Evolutionary conservation across 2,329 filamentous ascomycete genomes (phyloP).

Genomic region (Alternaria consortialis): DNA sequence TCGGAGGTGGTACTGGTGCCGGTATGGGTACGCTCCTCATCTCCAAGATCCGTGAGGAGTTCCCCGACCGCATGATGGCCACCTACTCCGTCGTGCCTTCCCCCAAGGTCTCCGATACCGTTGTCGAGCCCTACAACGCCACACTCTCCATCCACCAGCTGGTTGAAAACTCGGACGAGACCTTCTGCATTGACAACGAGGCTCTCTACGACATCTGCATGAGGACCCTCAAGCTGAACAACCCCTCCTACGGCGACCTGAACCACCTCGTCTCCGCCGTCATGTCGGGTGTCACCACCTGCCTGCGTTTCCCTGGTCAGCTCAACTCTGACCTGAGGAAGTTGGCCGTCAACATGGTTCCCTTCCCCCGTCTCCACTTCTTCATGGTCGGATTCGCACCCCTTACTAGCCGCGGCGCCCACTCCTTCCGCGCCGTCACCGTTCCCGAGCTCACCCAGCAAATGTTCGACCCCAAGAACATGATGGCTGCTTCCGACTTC

Average conservation of each 20-base stretch:
- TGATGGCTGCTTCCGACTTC: constrained; percentile 99
- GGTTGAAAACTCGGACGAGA: constrained; percentile 99
- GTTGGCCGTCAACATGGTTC: constrained; percentile 99
- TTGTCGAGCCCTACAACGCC: constrained; percentile 99
- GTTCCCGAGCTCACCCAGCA: constrained; percentile 99
- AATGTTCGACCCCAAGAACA: constrained; percentile 99
- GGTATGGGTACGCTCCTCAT: constrained; percentile 99
- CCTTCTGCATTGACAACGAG: constrained; percentile 99
- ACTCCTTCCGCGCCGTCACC: constrained; percentile 97
- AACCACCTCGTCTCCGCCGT: constrained; percentile 99
- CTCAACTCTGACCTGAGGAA: constrained; percentile 99
- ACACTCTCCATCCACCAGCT: constrained; percentile 99
- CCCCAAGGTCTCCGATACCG: constrained; percentile 99
- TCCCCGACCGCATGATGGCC: constrained; percentile 99
- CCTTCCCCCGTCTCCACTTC: constrained; percentile 99
- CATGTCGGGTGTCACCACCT: constrained; percentile 99
- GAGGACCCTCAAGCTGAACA: constrained; percentile 97
- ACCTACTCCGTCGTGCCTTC: constrained; percentile 99
- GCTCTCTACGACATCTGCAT: constrained; percentile 99
- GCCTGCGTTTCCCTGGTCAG: constrained; percentile 98
- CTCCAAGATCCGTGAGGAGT: constrained; percentile 99
- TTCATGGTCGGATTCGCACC: constrained; percentile 99
- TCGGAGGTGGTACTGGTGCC: constrained; percentile 99
- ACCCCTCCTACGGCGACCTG: constrained; percentile 98
- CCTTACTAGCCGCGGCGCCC: constrained; percentile 88